Evolutionary conservation across 2,329 filamentous ascomycete genomes (phyloP).

Genomic region (Trichoderma aggressivum): DNA sequence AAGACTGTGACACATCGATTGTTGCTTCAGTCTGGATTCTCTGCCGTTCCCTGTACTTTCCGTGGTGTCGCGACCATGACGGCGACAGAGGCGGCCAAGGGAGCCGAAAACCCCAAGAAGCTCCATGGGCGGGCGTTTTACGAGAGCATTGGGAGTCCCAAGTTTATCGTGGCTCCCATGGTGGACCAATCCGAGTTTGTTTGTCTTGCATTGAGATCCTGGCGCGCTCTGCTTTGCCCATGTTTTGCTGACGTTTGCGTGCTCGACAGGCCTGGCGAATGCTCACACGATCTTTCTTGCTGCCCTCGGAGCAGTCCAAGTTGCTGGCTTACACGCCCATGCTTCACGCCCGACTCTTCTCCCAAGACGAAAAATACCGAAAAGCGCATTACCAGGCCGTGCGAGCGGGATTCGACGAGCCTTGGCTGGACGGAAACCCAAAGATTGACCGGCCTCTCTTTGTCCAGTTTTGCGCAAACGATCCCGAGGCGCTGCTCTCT

Average conservation of each 20-base stretch:
- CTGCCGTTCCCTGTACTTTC: background rate
- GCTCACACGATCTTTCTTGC: constrained; percentile 88
- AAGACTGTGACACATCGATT: constrained; percentile 1
- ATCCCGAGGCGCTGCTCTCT: constrained; percentile 72
- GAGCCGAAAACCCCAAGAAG: constrained; percentile 45
- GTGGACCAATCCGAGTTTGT: constrained; percentile 98
- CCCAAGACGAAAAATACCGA: constrained; percentile 72
- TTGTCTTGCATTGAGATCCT: constrained; percentile 35
- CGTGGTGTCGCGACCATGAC: constrained; percentile 34
- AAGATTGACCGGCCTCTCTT: constrained; percentile 81
- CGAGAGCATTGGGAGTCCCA: constrained; percentile 88
- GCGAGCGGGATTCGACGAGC: constrained; percentile 32
- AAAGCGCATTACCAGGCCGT: constrained; percentile 75
- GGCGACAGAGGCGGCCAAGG: constrained; percentile 22
- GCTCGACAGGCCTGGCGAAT: constrained; percentile 81
- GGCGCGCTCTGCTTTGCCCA: background rate
- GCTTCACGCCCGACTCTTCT: constrained; percentile 89
- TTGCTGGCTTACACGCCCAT: constrained; percentile 92
- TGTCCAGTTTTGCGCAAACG: constrained; percentile 94
- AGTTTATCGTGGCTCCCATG: constrained; percentile 91
- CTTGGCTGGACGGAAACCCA: constrained; percentile 83
- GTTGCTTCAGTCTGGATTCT: background rate
- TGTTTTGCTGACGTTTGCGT: constrained; percentile 11
- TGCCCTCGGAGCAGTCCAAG: constrained; percentile 57
- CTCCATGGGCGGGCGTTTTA: constrained; percentile 87